Evolutionary conservation across 306 rosid genomes (phyloP).

Genomic region (Citrullus mucosospermus): DNA sequence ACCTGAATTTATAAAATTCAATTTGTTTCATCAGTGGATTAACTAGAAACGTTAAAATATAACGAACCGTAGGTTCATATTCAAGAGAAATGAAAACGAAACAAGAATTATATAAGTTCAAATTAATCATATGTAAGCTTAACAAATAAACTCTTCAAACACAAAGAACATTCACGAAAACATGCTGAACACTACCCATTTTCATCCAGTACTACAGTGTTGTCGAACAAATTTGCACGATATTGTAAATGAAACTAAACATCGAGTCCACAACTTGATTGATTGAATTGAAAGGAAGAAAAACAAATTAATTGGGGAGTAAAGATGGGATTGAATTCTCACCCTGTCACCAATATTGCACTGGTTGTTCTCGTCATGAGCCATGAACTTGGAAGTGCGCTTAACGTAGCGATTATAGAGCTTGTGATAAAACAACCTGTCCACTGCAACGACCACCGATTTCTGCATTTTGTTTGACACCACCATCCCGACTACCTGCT

Average conservation of each 20-base stretch:
- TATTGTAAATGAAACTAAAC: background rate
- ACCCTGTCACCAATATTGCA: conserved; percentile 82
- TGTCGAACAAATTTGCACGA: background rate
- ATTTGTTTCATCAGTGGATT: background rate
- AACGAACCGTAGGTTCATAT: background rate
- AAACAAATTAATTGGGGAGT: background rate
- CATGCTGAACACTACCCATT: background rate
- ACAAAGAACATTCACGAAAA: background rate
- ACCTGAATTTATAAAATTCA: conserved; percentile 31
- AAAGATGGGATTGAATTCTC: background rate
- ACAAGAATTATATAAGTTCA: background rate
- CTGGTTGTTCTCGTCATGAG: conserved; percentile 54
- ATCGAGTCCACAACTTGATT: background rate
- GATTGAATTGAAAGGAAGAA: background rate
- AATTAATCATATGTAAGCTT: background rate
- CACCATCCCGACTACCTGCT: conserved; percentile 78
- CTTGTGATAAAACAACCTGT: conserved; percentile 57
- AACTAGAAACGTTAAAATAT: background rate
- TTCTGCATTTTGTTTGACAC: conserved; percentile 97
- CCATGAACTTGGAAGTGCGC: conserved; percentile 93
- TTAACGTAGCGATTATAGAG: conserved; percentile 65
- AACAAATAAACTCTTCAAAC: background rate
- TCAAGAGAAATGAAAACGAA: background rate
- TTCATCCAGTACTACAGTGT: background rate
- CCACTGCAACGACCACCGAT: conserved; percentile 89